phyloP scores from a whole-genome alignment of 176 grass and related monocot species.

The Bonia amplexicaulis region DNA sequence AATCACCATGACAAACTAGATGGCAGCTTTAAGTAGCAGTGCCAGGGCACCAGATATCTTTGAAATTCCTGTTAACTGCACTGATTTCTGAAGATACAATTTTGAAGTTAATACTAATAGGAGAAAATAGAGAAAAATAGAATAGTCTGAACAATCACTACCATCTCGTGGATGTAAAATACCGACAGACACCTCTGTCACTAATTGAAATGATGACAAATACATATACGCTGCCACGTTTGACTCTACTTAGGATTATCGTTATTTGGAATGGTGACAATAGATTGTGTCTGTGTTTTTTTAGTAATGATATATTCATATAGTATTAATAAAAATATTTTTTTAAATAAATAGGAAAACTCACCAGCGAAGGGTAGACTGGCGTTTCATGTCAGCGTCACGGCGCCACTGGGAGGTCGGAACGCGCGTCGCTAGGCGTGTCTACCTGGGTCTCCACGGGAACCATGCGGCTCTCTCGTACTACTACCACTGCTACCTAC shows the following conservation, averaged over 20 bases:
- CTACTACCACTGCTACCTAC: neutral
- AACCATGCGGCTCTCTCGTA: neutral
- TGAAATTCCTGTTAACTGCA: conserved; percentile 66
- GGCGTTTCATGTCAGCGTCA: neutral
- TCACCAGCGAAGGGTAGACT: neutral
- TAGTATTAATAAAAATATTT: too few species aligned
- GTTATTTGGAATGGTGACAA: too few species aligned
- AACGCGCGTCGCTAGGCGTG: neutral
- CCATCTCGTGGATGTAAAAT: conserved; percentile 85
- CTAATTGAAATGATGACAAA: too few species aligned
- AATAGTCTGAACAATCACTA: conserved; percentile 8
- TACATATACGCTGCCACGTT: fast-evolving
- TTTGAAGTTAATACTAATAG: neutral
- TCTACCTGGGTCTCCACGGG: neutral
- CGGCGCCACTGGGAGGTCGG: neutral
- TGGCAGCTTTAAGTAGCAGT: conserved; percentile 76
- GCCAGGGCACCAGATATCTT: conserved; percentile 81
- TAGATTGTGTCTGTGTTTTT: too few species aligned
- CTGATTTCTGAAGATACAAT: conserved; percentile 49
- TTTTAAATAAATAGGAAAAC: too few species aligned
- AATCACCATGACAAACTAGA: conserved; percentile 74
- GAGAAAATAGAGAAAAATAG: neutral
- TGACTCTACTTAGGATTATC: too few species aligned
- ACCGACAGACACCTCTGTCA: too few species aligned
- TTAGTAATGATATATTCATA: too few species aligned